Base-by-base conservation (phyloP, 768 basidiomycete species). In the Naganishia friedmannii region DNA sequence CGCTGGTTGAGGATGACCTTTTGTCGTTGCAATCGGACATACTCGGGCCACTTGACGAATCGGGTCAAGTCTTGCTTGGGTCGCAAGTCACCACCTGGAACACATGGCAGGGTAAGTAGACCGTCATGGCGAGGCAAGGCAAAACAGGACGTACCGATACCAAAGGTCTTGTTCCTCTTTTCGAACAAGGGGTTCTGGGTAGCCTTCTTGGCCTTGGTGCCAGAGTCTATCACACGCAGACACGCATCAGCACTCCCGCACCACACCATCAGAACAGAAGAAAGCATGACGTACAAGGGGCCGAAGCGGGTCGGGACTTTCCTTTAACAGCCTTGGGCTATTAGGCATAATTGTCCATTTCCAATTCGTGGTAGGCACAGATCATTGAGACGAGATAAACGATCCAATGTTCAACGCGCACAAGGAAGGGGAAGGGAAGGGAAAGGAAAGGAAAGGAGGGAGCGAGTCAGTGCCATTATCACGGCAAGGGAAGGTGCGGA, bases 11-110 rank as follows among this genome's bases (percentile, higher is more conserved):
- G 89, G 84, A 98, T 95, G 78, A 97, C 92, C 85, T 97, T 97
- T 84, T 97, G 93, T 81, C 95, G 89, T 81, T 98, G 95, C 55
- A 98, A 89, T 79, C 93, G 92, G 76, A 98, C 88, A 80, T 98
- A 98, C 85, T 94, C 92, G 76, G 95, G 95, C 95, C 95, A 99
- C 83, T 96, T 97, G 84, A 97, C 91, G 85, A 97, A 97, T 82
- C 94, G 91, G 70, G 92, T 95, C 74, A 97, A 83, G 83, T 98
- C 95, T 67, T 87, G 87, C 81, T 86, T 86, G 78, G 89, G 94
- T 77, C 89, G 91, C 77, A 97, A 87, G 83, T 95, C 92, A 84
- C 94, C 92, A 79, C 95, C 95, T 95, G 75, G 10, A 42, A 0
- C 26, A 32, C 29, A 15, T 39, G 29, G 21, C 37, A 23, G 51